Conservation (phyloP, 169 alveolate species). For the Cryptosporidium xiaoi region DNA sequence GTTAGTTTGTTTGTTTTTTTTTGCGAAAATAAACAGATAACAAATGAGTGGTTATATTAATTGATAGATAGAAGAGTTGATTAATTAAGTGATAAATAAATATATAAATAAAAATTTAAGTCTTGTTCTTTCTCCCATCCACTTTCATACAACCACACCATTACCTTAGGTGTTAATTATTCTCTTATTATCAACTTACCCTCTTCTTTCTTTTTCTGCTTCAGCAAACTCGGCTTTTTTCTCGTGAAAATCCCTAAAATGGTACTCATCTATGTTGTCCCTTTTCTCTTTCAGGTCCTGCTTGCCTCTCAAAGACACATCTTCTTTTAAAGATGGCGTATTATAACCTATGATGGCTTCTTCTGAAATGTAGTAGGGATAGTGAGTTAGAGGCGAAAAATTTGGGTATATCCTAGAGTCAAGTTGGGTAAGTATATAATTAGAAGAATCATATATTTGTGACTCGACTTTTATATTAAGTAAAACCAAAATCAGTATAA, state of each 20-base stretch:
- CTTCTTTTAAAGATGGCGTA: constrained; percentile 44
- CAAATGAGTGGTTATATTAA: not conserved
- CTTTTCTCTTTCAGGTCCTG: not conserved
- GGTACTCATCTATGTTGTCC: not conserved
- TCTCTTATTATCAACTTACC: constrained; percentile 6
- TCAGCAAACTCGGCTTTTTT: constrained; percentile 29
- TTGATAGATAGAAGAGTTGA: not conserved
- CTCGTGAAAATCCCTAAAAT: constrained; percentile 23
- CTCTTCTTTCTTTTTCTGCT: constrained; percentile 48
- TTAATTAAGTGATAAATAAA: constrained; percentile 3
- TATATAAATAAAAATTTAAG: not conserved
- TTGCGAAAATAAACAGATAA: not conserved
- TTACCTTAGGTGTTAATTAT: not conserved
- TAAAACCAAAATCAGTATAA: not conserved
- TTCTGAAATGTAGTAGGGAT: constrained; percentile 57
- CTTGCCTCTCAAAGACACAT: not conserved
- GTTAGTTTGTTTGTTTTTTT: no score
- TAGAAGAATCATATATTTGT: constrained; percentile 45
- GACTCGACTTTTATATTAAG: not conserved
- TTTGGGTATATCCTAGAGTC: constrained; percentile 13
- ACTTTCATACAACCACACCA: not conserved
- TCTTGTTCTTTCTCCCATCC: no score
- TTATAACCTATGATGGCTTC: constrained; percentile 36
- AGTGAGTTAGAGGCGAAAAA: constrained; percentile 35
- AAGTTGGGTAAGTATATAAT: constrained; percentile 18